A percentile compares a stretch with the other conserved stretches of the same genome.
phyloP scores from a whole-genome alignment of 176 grass and related monocot species.

The Stipa capillata region DNA sequence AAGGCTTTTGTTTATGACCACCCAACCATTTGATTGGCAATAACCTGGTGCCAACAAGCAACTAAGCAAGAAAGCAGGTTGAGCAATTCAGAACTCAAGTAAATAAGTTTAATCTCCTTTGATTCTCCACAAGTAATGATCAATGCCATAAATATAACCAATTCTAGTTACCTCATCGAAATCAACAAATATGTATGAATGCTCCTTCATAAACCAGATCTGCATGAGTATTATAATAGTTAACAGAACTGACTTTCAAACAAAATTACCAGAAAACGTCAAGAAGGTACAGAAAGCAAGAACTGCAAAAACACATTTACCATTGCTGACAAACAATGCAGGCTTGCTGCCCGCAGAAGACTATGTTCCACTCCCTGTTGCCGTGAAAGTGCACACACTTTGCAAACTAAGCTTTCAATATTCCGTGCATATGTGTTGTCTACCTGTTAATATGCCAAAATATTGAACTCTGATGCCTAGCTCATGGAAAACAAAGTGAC shows the following conservation, averaged over 20 bases:
- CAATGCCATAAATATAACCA: neutral
- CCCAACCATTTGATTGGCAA: too few species aligned
- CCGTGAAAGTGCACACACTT: constrained; percentile 64
- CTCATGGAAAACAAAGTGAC: neutral
- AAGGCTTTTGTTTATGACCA: neutral
- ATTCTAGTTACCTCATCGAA: constrained; percentile 54
- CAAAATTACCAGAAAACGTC: neutral
- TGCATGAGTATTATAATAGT: constrained; percentile 19
- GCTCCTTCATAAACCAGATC: constrained; percentile 77
- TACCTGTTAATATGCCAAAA: constrained; percentile 34
- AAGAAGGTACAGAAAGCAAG: neutral
- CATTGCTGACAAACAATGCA: constrained; percentile 87
- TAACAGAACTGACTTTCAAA: neutral
- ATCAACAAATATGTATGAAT: constrained; percentile 62
- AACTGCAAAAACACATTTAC: constrained; percentile 32
- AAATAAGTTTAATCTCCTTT: neutral
- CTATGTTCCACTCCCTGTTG: constrained; percentile 50
- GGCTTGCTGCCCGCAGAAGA: constrained; percentile 60
- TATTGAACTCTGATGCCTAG: neutral
- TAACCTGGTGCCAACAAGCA: too few species aligned
- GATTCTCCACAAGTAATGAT: neutral
- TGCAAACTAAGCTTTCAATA: constrained; percentile 73
- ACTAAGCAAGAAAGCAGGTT: neutral
- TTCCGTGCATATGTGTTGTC: constrained; percentile 85
- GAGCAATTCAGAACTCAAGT: neutral